Conservation (phyloP, 805 yeast genomes). For the Wickerhamomyces strasburgensis region DNA sequence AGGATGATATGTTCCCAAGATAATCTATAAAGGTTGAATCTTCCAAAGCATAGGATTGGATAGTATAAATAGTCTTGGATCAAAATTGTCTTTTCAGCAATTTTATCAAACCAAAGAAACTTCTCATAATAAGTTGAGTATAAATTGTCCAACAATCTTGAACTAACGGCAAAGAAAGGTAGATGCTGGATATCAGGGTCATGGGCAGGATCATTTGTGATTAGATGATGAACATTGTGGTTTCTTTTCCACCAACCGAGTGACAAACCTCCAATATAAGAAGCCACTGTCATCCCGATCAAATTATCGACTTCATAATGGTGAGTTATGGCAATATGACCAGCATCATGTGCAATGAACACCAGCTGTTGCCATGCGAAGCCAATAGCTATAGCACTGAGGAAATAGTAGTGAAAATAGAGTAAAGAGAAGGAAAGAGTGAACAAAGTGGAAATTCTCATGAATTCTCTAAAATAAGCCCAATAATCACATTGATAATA, state of each 20-base stretch:
- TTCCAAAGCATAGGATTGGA: conserved; percentile 74
- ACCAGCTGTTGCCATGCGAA: conserved; percentile 86
- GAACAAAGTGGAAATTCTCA: conserved; percentile 54
- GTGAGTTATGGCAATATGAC: conserved; percentile 80
- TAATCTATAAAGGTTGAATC: conserved; percentile 77
- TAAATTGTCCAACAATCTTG: conserved; percentile 60
- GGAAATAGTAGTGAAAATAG: conserved; percentile 37
- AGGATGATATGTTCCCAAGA: conserved; percentile 71
- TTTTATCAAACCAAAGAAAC: conserved; percentile 58
- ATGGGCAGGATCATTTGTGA: conserved; percentile 90
- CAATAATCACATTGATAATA: conserved; percentile 70
- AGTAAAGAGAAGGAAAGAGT: conserved; percentile 45
- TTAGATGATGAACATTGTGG: conserved; percentile 88
- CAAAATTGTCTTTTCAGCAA: conserved; percentile 55
- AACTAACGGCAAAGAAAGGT: conserved; percentile 85
- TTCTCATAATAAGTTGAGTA: conserved; percentile 79
- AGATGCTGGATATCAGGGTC: conserved; percentile 93
- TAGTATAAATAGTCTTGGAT: conserved; percentile 70
- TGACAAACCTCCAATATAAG: conserved; percentile 82
- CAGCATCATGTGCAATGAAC: conserved; percentile 87
- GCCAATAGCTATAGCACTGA: conserved; percentile 66
- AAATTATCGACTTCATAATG: conserved; percentile 70
- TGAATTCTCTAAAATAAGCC: conserved; percentile 64
- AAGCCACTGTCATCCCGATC: conserved; percentile 68
- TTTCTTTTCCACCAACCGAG: conserved; percentile 94